phyloP scores from a whole-genome alignment of 129 eudicot species.

The Erigeron canadensis region DNA sequence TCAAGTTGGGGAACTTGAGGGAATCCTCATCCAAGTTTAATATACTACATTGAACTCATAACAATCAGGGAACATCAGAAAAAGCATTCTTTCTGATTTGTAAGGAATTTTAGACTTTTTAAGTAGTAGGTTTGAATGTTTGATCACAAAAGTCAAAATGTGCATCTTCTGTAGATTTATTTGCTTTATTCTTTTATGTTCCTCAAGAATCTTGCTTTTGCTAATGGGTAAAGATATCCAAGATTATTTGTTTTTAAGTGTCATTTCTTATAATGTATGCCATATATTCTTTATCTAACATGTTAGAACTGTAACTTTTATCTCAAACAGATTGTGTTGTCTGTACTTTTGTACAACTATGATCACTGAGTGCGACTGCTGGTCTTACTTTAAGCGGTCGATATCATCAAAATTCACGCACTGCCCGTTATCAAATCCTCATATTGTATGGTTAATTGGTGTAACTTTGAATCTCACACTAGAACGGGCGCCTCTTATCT shows the following conservation, averaged over 20 bases:
- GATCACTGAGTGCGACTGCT: background rate
- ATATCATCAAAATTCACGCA: too few relatives aligned
- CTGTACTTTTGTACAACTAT: constrained; percentile 8
- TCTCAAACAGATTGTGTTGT: constrained; percentile 15
- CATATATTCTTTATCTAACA: constrained; percentile 1
- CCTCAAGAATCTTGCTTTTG: constrained; percentile 40
- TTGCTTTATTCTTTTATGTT: constrained; percentile 21
- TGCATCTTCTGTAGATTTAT: constrained; percentile 21
- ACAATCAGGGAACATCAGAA: background rate
- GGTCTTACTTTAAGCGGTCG: too few relatives aligned
- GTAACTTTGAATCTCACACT: background rate
- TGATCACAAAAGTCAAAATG: constrained; percentile 16
- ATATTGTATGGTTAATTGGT: too few relatives aligned
- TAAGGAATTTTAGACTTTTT: background rate
- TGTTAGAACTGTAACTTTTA: constrained; percentile 3
- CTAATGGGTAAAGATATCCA: constrained; percentile 27
- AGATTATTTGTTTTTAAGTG: constrained; percentile 13
- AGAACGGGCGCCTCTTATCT: constrained; percentile 1
- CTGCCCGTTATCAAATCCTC: too few relatives aligned
- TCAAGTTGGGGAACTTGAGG: too few relatives aligned
- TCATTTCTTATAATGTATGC: constrained; percentile 10
- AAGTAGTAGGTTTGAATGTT: background rate
- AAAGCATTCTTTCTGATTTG: background rate
- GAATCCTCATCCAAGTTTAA: too few relatives aligned
- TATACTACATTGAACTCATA: constrained; percentile 7